phyloP scores from a whole-genome alignment of 768 basidiomycete species.

The Dentipellis fragilis region DNA sequence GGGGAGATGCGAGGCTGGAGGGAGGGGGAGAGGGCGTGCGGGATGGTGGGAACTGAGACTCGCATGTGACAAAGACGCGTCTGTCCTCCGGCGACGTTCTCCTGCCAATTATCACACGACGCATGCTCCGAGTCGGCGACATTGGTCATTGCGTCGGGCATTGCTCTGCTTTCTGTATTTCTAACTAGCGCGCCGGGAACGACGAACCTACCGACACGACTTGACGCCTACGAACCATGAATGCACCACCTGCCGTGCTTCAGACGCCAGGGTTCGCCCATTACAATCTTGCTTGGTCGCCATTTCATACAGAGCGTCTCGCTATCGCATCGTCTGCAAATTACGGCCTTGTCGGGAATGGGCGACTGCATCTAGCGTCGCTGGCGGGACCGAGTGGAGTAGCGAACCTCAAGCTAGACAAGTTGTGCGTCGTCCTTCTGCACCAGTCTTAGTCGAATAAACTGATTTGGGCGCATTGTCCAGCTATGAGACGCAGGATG shows the following conservation, averaged over 20 bases:
- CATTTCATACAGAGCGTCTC: constrained; percentile 65
- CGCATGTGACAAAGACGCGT: constrained; percentile 41
- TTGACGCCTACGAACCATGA: constrained; percentile 20
- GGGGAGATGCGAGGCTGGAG: constrained; percentile 31
- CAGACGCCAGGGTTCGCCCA: constrained; percentile 81
- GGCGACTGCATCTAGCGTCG: constrained; percentile 66
- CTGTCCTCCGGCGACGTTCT: not conserved
- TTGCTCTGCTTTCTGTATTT: too few relatives aligned
- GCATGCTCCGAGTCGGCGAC: too few relatives aligned
- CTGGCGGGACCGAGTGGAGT: constrained; percentile 37
- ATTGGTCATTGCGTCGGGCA: too few relatives aligned
- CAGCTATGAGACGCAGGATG: constrained; percentile 90
- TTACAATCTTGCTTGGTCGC: constrained; percentile 76
- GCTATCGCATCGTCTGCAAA: constrained; percentile 84
- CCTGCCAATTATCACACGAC: not conserved
- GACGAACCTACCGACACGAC: not conserved
- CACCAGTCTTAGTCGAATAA: constrained; percentile 8
- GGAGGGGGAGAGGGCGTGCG: constrained; percentile 36
- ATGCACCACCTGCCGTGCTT: constrained; percentile 29
- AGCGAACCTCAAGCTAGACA: constrained; percentile 44
- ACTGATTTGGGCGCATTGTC: constrained; percentile 24
- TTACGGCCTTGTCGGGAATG: constrained; percentile 93
- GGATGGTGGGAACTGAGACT: constrained; percentile 68
- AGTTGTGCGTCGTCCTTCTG: constrained; percentile 44
- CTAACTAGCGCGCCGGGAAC: not conserved